Evolutionary conservation across 257 asterid species (phyloP).

Genomic region (Forsythia suspensa): DNA sequence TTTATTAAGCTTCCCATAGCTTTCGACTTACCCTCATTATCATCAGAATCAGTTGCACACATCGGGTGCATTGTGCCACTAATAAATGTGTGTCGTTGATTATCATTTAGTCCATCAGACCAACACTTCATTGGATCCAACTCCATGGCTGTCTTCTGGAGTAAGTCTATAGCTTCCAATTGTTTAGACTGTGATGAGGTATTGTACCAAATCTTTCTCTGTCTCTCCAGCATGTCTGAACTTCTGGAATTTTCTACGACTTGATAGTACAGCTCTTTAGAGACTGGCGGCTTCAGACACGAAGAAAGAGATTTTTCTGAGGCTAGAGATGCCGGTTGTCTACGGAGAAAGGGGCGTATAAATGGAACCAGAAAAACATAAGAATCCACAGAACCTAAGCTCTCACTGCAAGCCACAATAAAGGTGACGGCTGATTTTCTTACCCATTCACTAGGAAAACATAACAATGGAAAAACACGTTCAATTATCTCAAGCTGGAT

Average conservation of each 20-base stretch:
- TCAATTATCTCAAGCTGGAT: slow-evolving; percentile 88
- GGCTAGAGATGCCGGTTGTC: slow-evolving; percentile 95
- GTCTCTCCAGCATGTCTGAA: slow-evolving; percentile 96
- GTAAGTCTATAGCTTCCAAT: slow-evolving; percentile 63
- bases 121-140: slow-evolving; percentile 66
- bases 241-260: slow-evolving; percentile 78
- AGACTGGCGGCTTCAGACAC: slow-evolving; percentile 82
- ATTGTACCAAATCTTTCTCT: slow-evolving; percentile 96
- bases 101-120: slow-evolving; percentile 59
- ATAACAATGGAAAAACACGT: slow-evolving; percentile 78
- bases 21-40: slow-evolving; percentile 50
- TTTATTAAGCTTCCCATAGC: slow-evolving; percentile 54
- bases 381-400: slow-evolving; percentile 94
- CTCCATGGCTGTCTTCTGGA: slow-evolving; percentile 71
- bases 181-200: slow-evolving; percentile 70
- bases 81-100: slow-evolving; percentile 37
- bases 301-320: slow-evolving; percentile 77
- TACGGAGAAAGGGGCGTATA: slow-evolving; percentile 79
- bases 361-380: slow-evolving; percentile 92
- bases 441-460: slow-evolving; percentile 95
- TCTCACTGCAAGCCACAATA: slow-evolving; percentile 89
- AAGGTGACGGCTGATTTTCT: slow-evolving; percentile 77
- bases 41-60: slow-evolving; percentile 43
- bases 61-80: slow-evolving; percentile 33
- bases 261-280: slow-evolving; percentile 73